These are phyloP conservation scores for Hippophae tibetana DNA, from an alignment of 306 rosid species.

Conservation along the genomic window DNA sequence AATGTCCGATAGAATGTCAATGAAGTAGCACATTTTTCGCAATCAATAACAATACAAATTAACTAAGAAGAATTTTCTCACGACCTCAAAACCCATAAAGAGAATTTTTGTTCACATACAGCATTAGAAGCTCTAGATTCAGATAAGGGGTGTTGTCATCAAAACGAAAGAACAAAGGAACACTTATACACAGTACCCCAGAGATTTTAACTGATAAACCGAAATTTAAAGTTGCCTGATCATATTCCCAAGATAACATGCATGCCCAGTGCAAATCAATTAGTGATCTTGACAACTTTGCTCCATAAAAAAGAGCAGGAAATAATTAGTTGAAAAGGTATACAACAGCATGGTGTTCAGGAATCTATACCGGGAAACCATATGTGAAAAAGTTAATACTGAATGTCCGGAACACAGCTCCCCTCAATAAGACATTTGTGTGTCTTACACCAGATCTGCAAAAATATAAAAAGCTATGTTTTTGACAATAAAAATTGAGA, in stretches of 20 bases:
- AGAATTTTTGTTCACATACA: not conserved
- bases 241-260: slow-evolving; percentile 7
- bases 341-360: slow-evolving; percentile 26
- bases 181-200: slow-evolving; percentile 1
- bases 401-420: slow-evolving; percentile 84
- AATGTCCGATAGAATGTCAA: not conserved
- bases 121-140: slow-evolving; percentile 4
- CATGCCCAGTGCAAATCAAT: slow-evolving; percentile 2
- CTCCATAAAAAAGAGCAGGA: slow-evolving; percentile 2
- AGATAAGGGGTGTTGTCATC: not conserved
- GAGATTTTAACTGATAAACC: not conserved
- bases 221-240: slow-evolving; percentile 2
- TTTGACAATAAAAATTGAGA: not conserved
- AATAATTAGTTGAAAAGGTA: not conserved
- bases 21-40: not conserved
- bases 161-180: not conserved
- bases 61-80: not conserved
- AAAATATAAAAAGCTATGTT: slow-evolving; percentile 18
- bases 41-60: not conserved
- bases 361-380: slow-evolving; percentile 94
- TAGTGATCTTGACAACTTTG: not conserved
- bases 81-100: no score
- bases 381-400: slow-evolving; percentile 98
- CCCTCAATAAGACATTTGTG: slow-evolving; percentile 73
- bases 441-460: slow-evolving; percentile 93